phyloP scores from a whole-genome alignment of 23 red algal species.

The Gracilaria gracilis region DNA sequence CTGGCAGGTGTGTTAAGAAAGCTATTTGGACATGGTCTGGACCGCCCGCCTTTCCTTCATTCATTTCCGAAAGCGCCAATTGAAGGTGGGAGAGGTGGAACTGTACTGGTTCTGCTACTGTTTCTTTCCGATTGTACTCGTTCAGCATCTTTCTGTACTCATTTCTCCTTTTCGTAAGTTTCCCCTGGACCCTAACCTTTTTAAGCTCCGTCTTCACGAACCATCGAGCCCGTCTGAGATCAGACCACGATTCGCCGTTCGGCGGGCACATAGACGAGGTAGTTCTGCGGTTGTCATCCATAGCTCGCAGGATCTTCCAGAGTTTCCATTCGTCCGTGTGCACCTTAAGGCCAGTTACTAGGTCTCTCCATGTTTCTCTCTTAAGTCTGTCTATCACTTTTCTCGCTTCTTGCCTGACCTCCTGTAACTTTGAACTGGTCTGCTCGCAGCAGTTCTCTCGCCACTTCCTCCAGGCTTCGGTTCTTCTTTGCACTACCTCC shows the following conservation, averaged over 20 bases:
- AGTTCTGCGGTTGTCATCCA: background rate
- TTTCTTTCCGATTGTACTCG: no score
- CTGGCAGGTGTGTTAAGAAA: background rate
- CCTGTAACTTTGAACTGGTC: background rate
- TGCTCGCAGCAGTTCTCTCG: background rate
- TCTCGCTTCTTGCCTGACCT: background rate
- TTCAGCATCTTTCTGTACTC: background rate
- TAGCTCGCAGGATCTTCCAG: background rate
- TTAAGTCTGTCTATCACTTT: background rate
- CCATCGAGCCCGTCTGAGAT: background rate
- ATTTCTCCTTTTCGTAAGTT: background rate
- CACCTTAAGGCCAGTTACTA: background rate
- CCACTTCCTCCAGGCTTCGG: background rate
- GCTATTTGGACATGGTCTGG: background rate
- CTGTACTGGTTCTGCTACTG: background rate
- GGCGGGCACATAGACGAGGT: constrained; percentile 9
- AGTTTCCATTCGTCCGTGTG: constrained; percentile 9
- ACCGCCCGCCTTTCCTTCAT: background rate
- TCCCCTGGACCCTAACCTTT: no score
- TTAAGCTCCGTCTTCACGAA: constrained; percentile 1
- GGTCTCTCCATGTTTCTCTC: constrained; percentile 5
- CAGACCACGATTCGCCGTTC: background rate
- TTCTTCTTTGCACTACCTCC: background rate
- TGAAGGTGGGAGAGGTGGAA: background rate
- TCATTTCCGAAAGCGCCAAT: background rate